Evolutionary conservation across 306 rosid genomes (phyloP), one percentile per base, ranked within the genome.

Genomic region (Mimosa bimucronata): DNA sequence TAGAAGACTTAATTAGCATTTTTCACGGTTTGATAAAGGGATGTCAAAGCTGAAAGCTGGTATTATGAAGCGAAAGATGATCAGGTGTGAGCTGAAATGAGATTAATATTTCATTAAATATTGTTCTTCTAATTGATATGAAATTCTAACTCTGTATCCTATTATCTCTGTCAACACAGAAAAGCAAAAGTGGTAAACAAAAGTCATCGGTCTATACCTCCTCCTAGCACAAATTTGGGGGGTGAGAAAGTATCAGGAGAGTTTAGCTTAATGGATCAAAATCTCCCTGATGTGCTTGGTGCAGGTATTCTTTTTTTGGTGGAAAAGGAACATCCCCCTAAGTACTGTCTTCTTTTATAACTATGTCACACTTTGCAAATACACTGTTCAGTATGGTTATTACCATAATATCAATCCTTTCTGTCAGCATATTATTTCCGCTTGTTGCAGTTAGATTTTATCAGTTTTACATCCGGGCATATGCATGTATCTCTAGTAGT

Each of bases 141-240:
- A 71, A 58, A 70, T 62, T 25, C 9, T 73, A 57, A 61, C 77
- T 77, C 34, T 42, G n/a, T 42, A 23, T 16, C 8, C 13, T 8
- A 34, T 80, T 45, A 6, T 77, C 79, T 89, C 66, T 77, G 46
- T 79, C 45, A 10, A 75, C 40, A 48, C 89, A 95, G 98, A 87
- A 89, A 90, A 88, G 98, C 97, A 21, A 92, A 91, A 88, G 88
- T 91, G 82, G 80, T 93, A 65, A 60, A 89, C 66, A 83, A 75
- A 80, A 82, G 85, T 87, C 85, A 80, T 81, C 89, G 66, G 26
- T 71, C 81, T 66, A 48, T 87, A 23, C 80, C 61, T 61, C 78
- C 83, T 77, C 50, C 84, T 37, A 75, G 78, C 83, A 78, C 86
- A 68, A 88, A 89, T 85, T 53, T 72, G 19, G 84, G 53, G 80